Conservation (phyloP, 2,329 filamentous ascomycete genomes). For the Alternaria infectoria region DNA sequence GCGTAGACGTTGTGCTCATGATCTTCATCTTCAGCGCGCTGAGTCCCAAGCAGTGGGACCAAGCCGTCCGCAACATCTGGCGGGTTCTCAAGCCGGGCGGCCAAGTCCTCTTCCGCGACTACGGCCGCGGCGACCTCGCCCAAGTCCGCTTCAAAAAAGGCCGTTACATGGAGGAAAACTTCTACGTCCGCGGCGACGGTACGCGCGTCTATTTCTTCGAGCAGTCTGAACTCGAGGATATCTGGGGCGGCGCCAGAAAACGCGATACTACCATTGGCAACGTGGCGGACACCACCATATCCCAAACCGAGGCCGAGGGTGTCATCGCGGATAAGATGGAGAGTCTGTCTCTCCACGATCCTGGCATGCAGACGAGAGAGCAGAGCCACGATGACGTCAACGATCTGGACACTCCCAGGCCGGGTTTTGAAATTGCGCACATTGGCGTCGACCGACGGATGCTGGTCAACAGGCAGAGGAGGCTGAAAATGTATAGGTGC, state of each 20-base stretch:
- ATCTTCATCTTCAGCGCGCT: conserved; percentile 98
- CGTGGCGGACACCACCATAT: neutral
- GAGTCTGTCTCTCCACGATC: conserved; percentile 7
- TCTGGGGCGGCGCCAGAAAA: conserved; percentile 68
- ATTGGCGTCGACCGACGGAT: conserved; percentile 86
- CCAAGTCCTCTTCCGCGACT: conserved; percentile 94
- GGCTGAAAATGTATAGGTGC: conserved; percentile 98
- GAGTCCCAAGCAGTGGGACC: conserved; percentile 81
- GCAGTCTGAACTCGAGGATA: conserved; percentile 75
- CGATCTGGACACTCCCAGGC: conserved; percentile 18
- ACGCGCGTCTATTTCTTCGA: conserved; percentile 99
- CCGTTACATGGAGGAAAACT: conserved; percentile 92
- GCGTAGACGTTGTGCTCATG: conserved; percentile 89
- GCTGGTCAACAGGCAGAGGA: conserved; percentile 87
- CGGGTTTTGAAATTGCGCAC: conserved; percentile 70
- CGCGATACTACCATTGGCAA: conserved; percentile 3
- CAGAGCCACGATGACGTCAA: conserved; percentile 4
- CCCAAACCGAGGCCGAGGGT: neutral
- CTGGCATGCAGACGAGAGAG: neutral
- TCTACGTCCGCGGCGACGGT: conserved; percentile 94
- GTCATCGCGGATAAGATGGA: conserved; percentile 1
- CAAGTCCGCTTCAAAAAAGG: conserved; percentile 98
- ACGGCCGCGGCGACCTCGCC: conserved; percentile 91
- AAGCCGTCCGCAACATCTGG: conserved; percentile 81
- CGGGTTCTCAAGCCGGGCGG: conserved; percentile 88